Evolutionary conservation across 805 yeast species (phyloP).

Genomic region (Saccharomycopsis synnaedendra): DNA sequence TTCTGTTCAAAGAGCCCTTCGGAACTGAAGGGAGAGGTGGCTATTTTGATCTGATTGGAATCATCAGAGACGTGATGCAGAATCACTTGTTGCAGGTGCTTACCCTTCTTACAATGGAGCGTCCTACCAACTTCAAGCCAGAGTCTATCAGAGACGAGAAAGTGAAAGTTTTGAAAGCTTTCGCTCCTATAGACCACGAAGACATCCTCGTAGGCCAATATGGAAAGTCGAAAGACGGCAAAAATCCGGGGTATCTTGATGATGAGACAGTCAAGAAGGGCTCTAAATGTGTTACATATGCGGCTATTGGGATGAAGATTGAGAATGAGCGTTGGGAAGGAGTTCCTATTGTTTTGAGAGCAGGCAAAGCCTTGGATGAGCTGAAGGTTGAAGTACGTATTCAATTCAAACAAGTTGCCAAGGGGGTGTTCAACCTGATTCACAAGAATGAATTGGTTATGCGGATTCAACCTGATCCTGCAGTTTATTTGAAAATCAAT

Average conservation of each 20-base stretch:
- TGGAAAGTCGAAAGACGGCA: constrained; percentile 70
- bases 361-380: constrained; percentile 94
- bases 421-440: constrained; percentile 70
- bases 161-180: constrained; percentile 80
- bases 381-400: constrained; percentile 91
- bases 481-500: constrained; percentile 86
- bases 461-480: constrained; percentile 91
- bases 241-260: constrained; percentile 83
- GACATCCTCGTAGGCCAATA: constrained; percentile 85
- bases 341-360: constrained; percentile 90
- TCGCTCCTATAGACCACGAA: constrained; percentile 51
- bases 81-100: constrained; percentile 91
- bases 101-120: constrained; percentile 88
- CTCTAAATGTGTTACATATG: constrained; percentile 86
- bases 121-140: constrained; percentile 84
- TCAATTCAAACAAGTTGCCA: constrained; percentile 79
- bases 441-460: constrained; percentile 90
- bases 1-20: constrained; percentile 93
- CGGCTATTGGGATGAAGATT: constrained; percentile 71
- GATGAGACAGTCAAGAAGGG: constrained; percentile 78
- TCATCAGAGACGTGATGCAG: constrained; percentile 96
- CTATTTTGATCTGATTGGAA: constrained; percentile 89
- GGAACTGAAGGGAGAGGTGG: constrained; percentile 99
- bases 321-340: constrained; percentile 97
- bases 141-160: constrained; percentile 95